Conservation (phyloP, 2,329 filamentous ascomycete genomes). For the Neoscytalidium dimidiatum region DNA sequence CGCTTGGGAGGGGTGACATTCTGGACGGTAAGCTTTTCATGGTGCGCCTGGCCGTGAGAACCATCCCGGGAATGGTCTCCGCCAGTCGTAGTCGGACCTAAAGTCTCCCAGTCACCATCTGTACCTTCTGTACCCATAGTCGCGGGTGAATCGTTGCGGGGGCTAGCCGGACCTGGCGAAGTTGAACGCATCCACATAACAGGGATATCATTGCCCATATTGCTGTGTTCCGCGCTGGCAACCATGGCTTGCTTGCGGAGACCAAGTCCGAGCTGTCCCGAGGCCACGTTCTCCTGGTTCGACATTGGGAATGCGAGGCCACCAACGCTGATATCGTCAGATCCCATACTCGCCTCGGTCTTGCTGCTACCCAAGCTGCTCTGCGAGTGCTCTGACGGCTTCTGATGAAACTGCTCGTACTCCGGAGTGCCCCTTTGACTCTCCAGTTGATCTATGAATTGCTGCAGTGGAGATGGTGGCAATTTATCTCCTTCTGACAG, state of each 20-base stretch:
- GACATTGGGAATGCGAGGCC: neutral
- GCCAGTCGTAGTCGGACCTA: constrained; percentile 25
- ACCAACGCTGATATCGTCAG: neutral
- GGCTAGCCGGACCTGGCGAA: neutral
- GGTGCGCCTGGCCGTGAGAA: neutral
- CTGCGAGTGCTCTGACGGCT: neutral
- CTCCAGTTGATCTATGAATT: neutral
- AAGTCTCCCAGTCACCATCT: constrained; percentile 38
- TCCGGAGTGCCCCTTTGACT: neutral
- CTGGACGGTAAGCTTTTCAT: neutral
- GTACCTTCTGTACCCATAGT: constrained; percentile 22
- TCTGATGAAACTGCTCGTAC: neutral
- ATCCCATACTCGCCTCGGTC: neutral
- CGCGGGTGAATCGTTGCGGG: constrained; percentile 13
- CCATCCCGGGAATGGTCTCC: neutral
- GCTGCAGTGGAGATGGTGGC: neutral
- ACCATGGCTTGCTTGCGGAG: neutral
- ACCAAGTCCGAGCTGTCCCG: neutral
- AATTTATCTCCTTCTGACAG: neutral
- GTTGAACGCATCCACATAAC: constrained; percentile 6
- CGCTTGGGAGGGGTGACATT: constrained; percentile 33
- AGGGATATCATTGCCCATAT: neutral
- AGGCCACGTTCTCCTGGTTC: neutral
- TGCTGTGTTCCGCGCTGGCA: neutral
- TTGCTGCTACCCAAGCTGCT: neutral